A percentile compares a stretch with the other conserved stretches of the same genome.
phyloP scores from a whole-genome alignment of 73 alveolate genomes.

The Symbiodinium natans region DNA sequence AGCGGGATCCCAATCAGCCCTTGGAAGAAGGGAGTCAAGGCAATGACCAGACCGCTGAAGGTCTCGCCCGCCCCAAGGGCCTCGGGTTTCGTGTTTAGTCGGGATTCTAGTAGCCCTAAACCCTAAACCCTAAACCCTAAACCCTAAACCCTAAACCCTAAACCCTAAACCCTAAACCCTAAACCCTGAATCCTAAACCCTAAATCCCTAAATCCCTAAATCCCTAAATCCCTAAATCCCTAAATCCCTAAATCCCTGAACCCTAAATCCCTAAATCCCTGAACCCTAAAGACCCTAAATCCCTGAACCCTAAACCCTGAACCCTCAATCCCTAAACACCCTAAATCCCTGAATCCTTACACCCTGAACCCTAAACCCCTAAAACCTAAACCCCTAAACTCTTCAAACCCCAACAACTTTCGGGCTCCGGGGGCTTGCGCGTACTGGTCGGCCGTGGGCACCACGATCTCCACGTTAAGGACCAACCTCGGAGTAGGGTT shows the following conservation, averaged over 20 bases:
- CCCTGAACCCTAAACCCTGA: too few species aligned
- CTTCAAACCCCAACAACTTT: too few species aligned
- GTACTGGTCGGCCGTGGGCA: constrained; percentile 71
- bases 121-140: not conserved
- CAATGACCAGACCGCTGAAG: constrained; percentile 74
- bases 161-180: not conserved
- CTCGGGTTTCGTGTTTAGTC: not conserved
- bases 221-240: too few species aligned
- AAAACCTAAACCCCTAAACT: not conserved
- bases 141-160: not conserved
- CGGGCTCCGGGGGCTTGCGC: constrained; percentile 38
- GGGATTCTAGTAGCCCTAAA: not conserved
- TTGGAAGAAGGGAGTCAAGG: constrained; percentile 73
- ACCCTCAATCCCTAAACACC: too few species aligned
- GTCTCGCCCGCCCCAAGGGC: not conserved
- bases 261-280: too few species aligned
- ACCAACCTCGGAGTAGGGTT: constrained; percentile 3
- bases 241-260: too few species aligned
- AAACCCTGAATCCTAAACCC: too few species aligned
- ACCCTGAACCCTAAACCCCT: too few species aligned
- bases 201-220: too few species aligned
- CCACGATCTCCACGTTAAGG: constrained; percentile 77
- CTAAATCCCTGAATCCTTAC: too few species aligned
- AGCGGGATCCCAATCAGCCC: constrained; percentile 53
- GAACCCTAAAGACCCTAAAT: too few species aligned